phyloP scores from a whole-genome alignment of 805 yeast species.

The Candida piceae region DNA sequence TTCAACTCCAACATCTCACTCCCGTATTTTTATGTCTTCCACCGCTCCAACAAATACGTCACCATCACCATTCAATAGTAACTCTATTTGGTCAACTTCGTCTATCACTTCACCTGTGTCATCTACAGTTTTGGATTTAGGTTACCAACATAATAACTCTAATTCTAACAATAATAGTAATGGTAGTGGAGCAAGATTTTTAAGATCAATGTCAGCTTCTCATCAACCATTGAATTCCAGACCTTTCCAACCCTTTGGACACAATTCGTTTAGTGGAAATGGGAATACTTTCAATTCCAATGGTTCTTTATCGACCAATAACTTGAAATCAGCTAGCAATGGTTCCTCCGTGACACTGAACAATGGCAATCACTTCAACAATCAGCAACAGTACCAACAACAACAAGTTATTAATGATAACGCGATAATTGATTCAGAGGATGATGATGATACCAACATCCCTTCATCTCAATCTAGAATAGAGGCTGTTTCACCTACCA shows the following conservation, averaged over 20 bases:
- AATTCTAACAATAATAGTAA: not conserved
- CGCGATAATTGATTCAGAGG: constrained; percentile 16
- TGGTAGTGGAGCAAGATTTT: constrained; percentile 6
- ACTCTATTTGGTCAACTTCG: constrained; percentile 20
- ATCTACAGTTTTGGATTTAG: constrained; percentile 4
- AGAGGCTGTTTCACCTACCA: not conserved
- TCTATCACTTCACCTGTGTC: constrained; percentile 9
- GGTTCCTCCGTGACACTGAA: no score
- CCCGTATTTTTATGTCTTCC: constrained; percentile 8
- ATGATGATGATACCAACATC: constrained; percentile 6
- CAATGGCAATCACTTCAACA: no score
- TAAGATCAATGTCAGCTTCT: constrained; percentile 10
- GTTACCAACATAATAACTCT: not conserved
- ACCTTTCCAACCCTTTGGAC: constrained; percentile 1
- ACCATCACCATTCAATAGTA: constrained; percentile 21
- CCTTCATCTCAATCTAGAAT: no score
- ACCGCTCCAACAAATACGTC: constrained; percentile 14
- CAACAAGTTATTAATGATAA: constrained; percentile 3
- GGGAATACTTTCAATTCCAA: not conserved
- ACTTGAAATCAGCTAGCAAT: no score
- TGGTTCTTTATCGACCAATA: no score
- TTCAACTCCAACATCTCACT: constrained; percentile 4
- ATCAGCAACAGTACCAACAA: no score
- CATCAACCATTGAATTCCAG: constrained; percentile 9
- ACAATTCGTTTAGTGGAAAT: not conserved